These are phyloP conservation scores for Diplosphaera chodatii DNA, from an alignment of 139 green algal species.

Conservation along the genomic window DNA sequence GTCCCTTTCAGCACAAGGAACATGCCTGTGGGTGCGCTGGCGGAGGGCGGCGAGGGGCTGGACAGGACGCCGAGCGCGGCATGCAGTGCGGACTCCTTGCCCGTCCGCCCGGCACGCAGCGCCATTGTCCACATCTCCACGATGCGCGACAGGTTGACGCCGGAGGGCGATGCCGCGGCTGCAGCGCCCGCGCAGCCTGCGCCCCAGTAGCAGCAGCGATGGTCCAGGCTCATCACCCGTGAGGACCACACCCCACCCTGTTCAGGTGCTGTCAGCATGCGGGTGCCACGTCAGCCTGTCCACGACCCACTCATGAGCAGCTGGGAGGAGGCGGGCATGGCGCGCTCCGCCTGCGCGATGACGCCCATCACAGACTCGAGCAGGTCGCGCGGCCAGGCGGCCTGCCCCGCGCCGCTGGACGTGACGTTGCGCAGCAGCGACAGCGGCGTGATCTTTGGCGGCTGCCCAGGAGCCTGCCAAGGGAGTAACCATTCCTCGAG, in stretches of 20 bases:
- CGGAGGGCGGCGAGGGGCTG: slow-evolving; percentile 26
- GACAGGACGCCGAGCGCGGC: slow-evolving; percentile 32
- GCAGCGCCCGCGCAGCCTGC: slow-evolving; percentile 38
- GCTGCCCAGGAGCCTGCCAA: slow-evolving; percentile 5
- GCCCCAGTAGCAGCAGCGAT: no score
- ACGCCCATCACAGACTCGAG: slow-evolving; percentile 28
- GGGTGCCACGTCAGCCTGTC: no score
- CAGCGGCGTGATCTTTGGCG: slow-evolving; percentile 1
- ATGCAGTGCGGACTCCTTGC: slow-evolving; percentile 25
- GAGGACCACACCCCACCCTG: no score
- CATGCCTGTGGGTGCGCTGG: slow-evolving; percentile 9
- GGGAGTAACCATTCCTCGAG: not conserved
- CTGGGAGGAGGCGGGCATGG: slow-evolving; percentile 19
- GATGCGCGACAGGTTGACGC: slow-evolving; percentile 33
- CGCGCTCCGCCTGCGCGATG: slow-evolving; percentile 23
- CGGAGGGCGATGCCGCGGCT: slow-evolving; percentile 36
- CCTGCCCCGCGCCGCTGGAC: not conserved
- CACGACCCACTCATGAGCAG: slow-evolving; percentile 20
- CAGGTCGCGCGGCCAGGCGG: slow-evolving; percentile 46
- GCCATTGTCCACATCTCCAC: slow-evolving; percentile 35
- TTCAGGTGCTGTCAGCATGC: no score
- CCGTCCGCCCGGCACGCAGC: slow-evolving; percentile 17
- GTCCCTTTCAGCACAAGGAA: no score
- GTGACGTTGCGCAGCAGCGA: slow-evolving; percentile 15
- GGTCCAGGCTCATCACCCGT: no score